Conservation (phyloP, 2,329 filamentous ascomycete genomes). For the Venturia effusa region DNA sequence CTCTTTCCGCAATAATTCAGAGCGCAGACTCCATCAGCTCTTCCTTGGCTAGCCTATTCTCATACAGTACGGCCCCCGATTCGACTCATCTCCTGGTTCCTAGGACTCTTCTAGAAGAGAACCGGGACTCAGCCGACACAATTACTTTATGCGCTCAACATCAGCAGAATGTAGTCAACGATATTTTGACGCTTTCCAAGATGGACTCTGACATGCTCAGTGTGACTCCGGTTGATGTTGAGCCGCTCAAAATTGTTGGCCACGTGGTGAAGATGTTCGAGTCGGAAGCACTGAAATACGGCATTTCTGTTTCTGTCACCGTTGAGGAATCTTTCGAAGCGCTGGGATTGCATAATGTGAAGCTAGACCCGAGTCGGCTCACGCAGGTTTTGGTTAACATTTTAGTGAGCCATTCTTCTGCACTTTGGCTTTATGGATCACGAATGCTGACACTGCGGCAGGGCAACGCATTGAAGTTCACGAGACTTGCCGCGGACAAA, state of each 20-base stretch:
- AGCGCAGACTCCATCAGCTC: constrained; percentile 8
- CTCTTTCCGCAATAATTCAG: constrained; percentile 10
- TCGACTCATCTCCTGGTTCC: not conserved
- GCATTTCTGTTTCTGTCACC: not conserved
- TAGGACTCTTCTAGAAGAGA: constrained; percentile 16
- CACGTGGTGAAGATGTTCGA: constrained; percentile 10
- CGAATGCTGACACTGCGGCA: not conserved
- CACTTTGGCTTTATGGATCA: not conserved
- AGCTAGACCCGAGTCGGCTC: constrained; percentile 2
- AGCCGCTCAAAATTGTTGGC: constrained; percentile 2
- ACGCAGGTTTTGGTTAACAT: constrained; percentile 7
- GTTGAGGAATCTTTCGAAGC: constrained; percentile 3
- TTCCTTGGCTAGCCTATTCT: not conserved
- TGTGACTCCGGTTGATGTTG: constrained; percentile 3
- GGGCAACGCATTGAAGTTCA: constrained; percentile 10
- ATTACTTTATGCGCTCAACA: constrained; percentile 36
- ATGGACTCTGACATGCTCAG: constrained; percentile 8
- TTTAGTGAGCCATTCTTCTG: not conserved
- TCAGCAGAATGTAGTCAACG: constrained; percentile 37
- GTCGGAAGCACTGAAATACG: constrained; percentile 1
- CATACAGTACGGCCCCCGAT: constrained; percentile 19
- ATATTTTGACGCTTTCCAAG: constrained; percentile 16
- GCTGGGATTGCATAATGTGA: not conserved
- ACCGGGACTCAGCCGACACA: constrained; percentile 24
- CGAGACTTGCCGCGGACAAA: not conserved